Evolutionary conservation across 768 basidiomycete species (phyloP).

Genomic region (Termitomyces sp.): DNA sequence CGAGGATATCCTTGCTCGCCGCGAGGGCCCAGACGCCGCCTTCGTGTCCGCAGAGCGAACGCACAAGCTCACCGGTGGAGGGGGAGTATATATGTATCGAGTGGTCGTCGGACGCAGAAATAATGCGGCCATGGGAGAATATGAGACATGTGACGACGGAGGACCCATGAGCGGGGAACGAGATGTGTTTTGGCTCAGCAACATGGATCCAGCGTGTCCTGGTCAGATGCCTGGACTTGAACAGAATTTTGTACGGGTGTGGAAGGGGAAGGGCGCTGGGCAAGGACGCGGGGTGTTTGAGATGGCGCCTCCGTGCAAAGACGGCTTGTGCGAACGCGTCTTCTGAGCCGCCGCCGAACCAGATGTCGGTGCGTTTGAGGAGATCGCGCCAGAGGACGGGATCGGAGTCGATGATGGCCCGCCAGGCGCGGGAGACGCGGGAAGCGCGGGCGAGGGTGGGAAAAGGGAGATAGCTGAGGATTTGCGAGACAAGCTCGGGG

Average conservation of each 20-base stretch:
- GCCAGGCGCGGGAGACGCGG: constrained; percentile 86
- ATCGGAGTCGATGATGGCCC: constrained; percentile 87
- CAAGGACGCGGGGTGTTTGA: constrained; percentile 12
- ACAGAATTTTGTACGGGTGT: constrained; percentile 88
- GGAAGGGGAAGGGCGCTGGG: constrained; percentile 55
- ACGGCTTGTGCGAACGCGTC: constrained; percentile 73
- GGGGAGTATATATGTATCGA: constrained; percentile 94
- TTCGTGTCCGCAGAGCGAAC: constrained; percentile 82
- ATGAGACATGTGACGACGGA: constrained; percentile 95
- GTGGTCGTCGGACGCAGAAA: constrained; percentile 96
- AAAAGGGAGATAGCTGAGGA: constrained; percentile 81
- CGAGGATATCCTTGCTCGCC: constrained; percentile 79
- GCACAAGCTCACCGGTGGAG: constrained; percentile 67
- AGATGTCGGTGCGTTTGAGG: constrained; percentile 76
- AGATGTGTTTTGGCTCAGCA: constrained; percentile 65
- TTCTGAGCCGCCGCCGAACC: constrained; percentile 86
- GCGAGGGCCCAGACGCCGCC: constrained; percentile 98
- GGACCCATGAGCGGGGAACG: constrained; percentile 83
- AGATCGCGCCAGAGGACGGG: constrained; percentile 86
- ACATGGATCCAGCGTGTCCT: constrained; percentile 76
- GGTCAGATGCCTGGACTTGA: constrained; percentile 84
- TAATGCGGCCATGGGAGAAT: constrained; percentile 91
- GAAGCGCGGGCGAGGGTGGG: constrained; percentile 80
- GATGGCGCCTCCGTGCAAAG: constrained; percentile 50
- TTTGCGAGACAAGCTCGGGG: constrained; percentile 84